Percentiles rank a stretch among this genome's conserved stretches.
phyloP scores from a whole-genome alignment of 768 basidiomycete genomes.

The Ephemerocybe angulata region DNA sequence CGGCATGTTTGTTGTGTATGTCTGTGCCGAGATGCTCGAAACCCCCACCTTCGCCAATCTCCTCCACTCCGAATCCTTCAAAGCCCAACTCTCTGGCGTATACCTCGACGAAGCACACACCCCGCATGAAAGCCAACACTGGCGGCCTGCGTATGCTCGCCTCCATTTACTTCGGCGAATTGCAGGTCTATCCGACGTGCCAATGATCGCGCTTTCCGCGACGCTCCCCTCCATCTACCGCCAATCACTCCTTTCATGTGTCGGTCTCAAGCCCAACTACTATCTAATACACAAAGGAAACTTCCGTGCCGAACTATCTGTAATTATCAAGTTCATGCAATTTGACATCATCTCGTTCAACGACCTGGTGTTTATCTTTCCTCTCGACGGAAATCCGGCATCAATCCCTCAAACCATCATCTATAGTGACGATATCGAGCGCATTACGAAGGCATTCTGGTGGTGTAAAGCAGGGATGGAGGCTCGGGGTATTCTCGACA shows the following conservation, averaged over 20 bases:
- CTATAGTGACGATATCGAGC: constrained; percentile 16
- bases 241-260: neutral
- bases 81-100: constrained; percentile 15
- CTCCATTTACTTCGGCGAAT: constrained; percentile 12
- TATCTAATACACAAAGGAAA: constrained; percentile 18
- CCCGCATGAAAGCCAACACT: no score
- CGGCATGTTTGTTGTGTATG: constrained; percentile 16
- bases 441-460: constrained; percentile 21
- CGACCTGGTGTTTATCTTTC: constrained; percentile 19
- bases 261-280: constrained; percentile 14
- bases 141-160: constrained; percentile 14
- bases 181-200: constrained; percentile 8
- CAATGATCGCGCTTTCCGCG: constrained; percentile 14
- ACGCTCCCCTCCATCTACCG: constrained; percentile 16
- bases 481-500: constrained; percentile 6
- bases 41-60: constrained; percentile 18
- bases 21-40: constrained; percentile 25
- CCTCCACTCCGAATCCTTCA: constrained; percentile 14
- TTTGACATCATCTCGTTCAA: constrained; percentile 13
- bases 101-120: constrained; percentile 22
- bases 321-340: constrained; percentile 14
- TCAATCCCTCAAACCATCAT: constrained; percentile 12
- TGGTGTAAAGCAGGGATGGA: constrained; percentile 9
- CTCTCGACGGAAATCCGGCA: neutral
- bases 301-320: constrained; percentile 19